Evolutionary conservation across 495 filamentous ascomycete genomes (phyloP).

Genomic region (Aspergillus saccharolyticus): DNA sequence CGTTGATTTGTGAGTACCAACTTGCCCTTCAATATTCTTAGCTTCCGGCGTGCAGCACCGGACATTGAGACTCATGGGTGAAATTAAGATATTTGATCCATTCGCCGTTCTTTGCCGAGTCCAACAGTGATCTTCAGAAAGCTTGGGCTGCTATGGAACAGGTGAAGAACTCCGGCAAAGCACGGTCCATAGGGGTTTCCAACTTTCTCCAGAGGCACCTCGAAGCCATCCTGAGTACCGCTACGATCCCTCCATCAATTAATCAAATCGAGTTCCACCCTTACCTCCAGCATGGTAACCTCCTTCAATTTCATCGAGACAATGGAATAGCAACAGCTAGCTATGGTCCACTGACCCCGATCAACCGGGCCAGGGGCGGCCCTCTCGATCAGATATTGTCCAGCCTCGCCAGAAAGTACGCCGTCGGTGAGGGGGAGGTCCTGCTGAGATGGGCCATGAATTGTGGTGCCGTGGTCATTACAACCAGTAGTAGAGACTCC

Average conservation of each 20-base stretch:
- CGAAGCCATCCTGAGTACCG: constrained; percentile 60
- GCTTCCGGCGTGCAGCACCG: too few species aligned
- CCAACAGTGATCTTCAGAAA: constrained; percentile 56
- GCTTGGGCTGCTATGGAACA: constrained; percentile 77
- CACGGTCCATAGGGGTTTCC: constrained; percentile 76
- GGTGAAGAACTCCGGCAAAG: constrained; percentile 61
- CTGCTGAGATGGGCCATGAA: constrained; percentile 75
- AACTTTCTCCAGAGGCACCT: constrained; percentile 70
- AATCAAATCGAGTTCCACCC: constrained; percentile 92
- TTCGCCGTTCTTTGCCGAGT: constrained; percentile 61
- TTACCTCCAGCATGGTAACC: constrained; percentile 71
- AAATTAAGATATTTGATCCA: constrained; percentile 68
- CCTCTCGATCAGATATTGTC: constrained; percentile 61
- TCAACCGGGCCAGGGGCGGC: constrained; percentile 60
- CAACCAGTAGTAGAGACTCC: constrained; percentile 70
- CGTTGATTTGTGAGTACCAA: constrained; percentile 60
- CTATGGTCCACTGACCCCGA: constrained; percentile 63
- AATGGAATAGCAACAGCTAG: constrained; percentile 65
- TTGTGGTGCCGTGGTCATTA: constrained; percentile 70
- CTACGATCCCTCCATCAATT: constrained; percentile 58
- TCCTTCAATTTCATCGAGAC: constrained; percentile 60
- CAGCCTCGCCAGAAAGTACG: constrained; percentile 68
- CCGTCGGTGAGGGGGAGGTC: constrained; percentile 64
- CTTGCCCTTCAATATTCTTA: too few species aligned
- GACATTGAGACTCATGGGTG: not conserved